Base-by-base conservation (phyloP, 768 basidiomycete genomes). In the Suillus weaverae region DNA sequence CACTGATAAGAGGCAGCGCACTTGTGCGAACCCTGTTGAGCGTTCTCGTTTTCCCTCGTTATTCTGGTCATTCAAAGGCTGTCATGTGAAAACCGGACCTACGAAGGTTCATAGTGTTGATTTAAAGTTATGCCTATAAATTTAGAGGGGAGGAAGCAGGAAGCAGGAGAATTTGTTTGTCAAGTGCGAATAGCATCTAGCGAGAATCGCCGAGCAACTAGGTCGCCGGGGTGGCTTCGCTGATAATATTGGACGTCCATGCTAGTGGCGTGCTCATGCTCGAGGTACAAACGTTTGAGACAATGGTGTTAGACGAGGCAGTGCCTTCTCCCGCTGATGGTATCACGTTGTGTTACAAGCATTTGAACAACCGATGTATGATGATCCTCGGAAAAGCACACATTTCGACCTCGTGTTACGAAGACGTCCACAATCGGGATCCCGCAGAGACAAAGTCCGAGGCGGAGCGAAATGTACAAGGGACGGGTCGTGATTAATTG, bases 91-190 rank as follows among this genome's bases (percentile, higher is more conserved):
- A 26, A 20, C 51, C 51, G 30, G 51, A 53, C 18, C 30, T 32
- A 53, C 6, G 0, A 50, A 32, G 30, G 30, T 51, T 32, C 50
- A 18, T 33, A 20, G 33, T 18, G 6, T 8, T 51, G 32, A 53
- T 33, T 53, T 53, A 53, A 54, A 54, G 32, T 32, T 32, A 81
- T 26, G 74, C 69, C 9, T 53, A 18, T 41, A 41, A 41, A 1
- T 41, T 16, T 18, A 16, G 16, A 33, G 8, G 26, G 48, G 22
- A 16, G 2, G 51, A 18, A 53, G 18, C 53, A 33, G 53, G 20
- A 35, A 54, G 32, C 32, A n/a, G 20, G 2, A 33, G 5, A 2
- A 54, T 13, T n/a, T 53, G 2, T 4, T n/a, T n/a, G 33, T 35
- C 5, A 9, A 50, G 26, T 16, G 48, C 48, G 48, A 14, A 30